Base-by-base conservation (phyloP, 805 yeast genomes). In the Spathaspora girioi region DNA sequence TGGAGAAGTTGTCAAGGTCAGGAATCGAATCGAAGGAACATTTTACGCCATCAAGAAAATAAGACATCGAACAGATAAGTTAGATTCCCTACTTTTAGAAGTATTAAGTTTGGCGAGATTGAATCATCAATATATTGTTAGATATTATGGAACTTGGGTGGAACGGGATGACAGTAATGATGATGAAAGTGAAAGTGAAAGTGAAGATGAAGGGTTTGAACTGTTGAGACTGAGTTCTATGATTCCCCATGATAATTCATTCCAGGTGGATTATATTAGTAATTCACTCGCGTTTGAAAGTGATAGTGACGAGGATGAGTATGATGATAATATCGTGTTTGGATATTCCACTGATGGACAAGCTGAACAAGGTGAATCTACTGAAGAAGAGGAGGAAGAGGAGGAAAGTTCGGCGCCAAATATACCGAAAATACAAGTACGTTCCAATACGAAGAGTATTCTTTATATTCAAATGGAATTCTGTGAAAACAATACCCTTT, bases 381-480 rank as follows among this genome's bases (percentile, higher is more conserved):
- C 15, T 31, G 19, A 43, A 12, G 50, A 49, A 29, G 47, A 32
- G n/a, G 26, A 23, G 26, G 19, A 43, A 12, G 50, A 49, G 38
- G 47, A 32, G n/a, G 26, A 23, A 6, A 23, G 26, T 23, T 11
- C 9, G n/a, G 9, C 43, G 2, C 43, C 38, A 41, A 12, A 12
- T 11, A 31, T 10, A 2, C 12, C 42, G 11, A 46, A 6, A 17
- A 31, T 10, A 6, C 41, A 10, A 31, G 6, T 19, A 32, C 14
- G 5, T 2, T 5, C 17, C 17, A 38, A 18, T 4, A 47, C 47
- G 41, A 59, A 56, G 56, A 87, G 92, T 49, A 90, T 96, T 0
- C 69, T 94, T 29, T 94, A 89, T 65, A 94, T 94, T 58, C 99
- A 94, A 64, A 94, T 94, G 99, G 99, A 94, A 66, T 94, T 94